Evolutionary conservation across 2,329 filamentous ascomycete genomes (phyloP).

Genomic region (Periconia digitata): DNA sequence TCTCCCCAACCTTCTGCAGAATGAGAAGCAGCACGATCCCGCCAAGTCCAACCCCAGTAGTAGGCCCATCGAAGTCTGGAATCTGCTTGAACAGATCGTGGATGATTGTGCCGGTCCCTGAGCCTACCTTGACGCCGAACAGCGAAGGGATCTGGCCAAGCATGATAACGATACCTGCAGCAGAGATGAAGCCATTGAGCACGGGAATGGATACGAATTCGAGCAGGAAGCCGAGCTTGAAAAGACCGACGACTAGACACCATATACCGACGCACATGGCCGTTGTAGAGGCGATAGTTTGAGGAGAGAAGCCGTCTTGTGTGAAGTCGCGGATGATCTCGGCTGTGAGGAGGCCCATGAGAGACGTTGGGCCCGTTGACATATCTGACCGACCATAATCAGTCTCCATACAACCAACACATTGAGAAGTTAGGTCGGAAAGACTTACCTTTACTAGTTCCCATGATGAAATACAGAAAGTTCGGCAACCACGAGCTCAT

Average conservation of each 20-base stretch:
- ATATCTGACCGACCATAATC: slow-evolving; percentile 60
- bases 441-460: slow-evolving; percentile 54
- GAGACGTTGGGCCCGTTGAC: slow-evolving; percentile 65
- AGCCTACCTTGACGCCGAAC: slow-evolving; percentile 56
- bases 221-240: slow-evolving; percentile 66
- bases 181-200: slow-evolving; percentile 66
- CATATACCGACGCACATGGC: slow-evolving; percentile 66
- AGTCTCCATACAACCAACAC: background rate
- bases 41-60: slow-evolving; percentile 61
- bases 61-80: slow-evolving; percentile 59
- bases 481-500: slow-evolving; percentile 93
- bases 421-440: background rate
- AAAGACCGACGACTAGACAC: slow-evolving; percentile 59
- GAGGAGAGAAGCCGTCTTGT: slow-evolving; percentile 53
- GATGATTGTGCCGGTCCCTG: slow-evolving; percentile 59
- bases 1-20: slow-evolving; percentile 61
- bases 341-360: slow-evolving; percentile 64
- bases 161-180: slow-evolving; percentile 66
- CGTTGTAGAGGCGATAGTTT: slow-evolving; percentile 62
- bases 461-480: slow-evolving; percentile 97
- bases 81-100: slow-evolving; percentile 61
- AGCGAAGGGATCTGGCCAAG: slow-evolving; percentile 66
- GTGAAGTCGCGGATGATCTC: slow-evolving; percentile 60
- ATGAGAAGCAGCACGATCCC: slow-evolving; percentile 58
- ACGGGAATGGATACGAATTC: slow-evolving; percentile 68